Evolutionary conservation across 768 basidiomycete genomes (phyloP), one percentile per base, ranked within the genome.

Genomic region (Phanerochaete carnosa): DNA sequence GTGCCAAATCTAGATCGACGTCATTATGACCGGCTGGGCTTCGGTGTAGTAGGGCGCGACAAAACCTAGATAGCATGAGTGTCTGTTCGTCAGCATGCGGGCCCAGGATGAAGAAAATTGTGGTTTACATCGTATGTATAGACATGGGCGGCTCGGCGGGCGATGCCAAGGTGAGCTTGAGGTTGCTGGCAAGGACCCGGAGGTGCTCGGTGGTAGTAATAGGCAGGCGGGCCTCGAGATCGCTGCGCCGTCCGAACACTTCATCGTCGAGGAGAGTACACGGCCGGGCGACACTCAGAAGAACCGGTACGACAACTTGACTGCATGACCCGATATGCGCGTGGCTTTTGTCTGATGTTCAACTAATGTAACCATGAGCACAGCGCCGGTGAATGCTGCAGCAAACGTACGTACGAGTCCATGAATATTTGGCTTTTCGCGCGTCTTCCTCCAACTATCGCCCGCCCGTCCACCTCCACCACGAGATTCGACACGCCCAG

Each of bases 211-310:
- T 23, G 55, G 60, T n/a, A 59, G 62, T 23, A 80, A 72, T 15
- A 80, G 83, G 2, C 85, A 86, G 55, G 76, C 78, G 47, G 87
- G 87, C 3, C 66, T 86, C 35, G 81, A 80, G 9, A 64, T 83
- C 22, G 85, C 85, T 0, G 87, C 86, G 15, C 75, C 85, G 39
- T 77, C 89, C 57, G 83, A 84, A 66, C 72, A 73, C 2, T 72
- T 87, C 6, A 72, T 92, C 19, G 75, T 92, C 50, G 91, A 94
- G 69, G 83, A 80, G 70, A 80, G 85, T 52, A 60, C 68, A 7
- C 73, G 81, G n/a, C 78, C 89, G 26, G 88, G 89, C 0, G 82
- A 89, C 66, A 82, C 80, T 54, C 89, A 87, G 89, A 75, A 87
- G 61, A 75, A 79, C 39, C 76, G 90, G 32, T 90, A 91, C 68